These are phyloP conservation scores for Picea mariana DNA, from an alignment of 83 land plant species.

Conservation along the genomic window DNA sequence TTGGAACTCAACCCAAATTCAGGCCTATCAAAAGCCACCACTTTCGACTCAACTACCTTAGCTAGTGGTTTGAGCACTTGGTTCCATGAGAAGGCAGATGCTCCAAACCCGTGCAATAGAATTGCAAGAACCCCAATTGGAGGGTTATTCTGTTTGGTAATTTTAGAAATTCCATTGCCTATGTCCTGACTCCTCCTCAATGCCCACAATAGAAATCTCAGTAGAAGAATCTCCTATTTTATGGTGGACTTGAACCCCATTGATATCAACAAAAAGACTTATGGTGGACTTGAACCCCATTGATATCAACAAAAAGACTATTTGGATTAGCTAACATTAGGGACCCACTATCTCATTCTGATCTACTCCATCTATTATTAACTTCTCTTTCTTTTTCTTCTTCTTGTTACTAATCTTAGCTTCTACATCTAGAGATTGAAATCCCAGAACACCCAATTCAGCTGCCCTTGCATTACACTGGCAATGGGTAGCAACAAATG, in stretches of 20 bases:
- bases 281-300: conserved; percentile 83
- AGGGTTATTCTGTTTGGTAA: not conserved
- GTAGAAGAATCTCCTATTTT: conserved; percentile 43
- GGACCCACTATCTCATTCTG: conserved; percentile 85
- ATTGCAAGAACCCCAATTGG: conserved; percentile 54
- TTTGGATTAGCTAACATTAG: conserved; percentile 76
- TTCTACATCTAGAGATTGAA: conserved; percentile 1
- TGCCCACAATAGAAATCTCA: conserved; percentile 19
- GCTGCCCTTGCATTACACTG: conserved; percentile 14
- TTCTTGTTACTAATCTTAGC: not conserved
- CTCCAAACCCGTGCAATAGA: conserved; percentile 92
- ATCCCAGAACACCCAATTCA: conserved; percentile 8
- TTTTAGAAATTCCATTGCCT: conserved; percentile 3
- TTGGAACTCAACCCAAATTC: conserved; percentile 94
- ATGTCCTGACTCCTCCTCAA: too few relatives aligned
- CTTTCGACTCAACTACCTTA: conserved; percentile 48
- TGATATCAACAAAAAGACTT: conserved; percentile 87
- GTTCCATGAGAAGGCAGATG: conserved; percentile 89
- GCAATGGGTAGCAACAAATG: too few relatives aligned
- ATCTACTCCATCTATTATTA: conserved; percentile 47
- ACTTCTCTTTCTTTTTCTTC: conserved; percentile 10
- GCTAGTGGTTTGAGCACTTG: conserved; percentile 75
- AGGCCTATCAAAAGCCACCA: conserved; percentile 92
- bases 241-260: conserved; percentile 83
- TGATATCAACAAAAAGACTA: conserved; percentile 83